Percentiles rank a stretch among this genome's conserved stretches.
Conservation (phyloP, 345 rosid species). For the Mercurialis annua region DNA sequence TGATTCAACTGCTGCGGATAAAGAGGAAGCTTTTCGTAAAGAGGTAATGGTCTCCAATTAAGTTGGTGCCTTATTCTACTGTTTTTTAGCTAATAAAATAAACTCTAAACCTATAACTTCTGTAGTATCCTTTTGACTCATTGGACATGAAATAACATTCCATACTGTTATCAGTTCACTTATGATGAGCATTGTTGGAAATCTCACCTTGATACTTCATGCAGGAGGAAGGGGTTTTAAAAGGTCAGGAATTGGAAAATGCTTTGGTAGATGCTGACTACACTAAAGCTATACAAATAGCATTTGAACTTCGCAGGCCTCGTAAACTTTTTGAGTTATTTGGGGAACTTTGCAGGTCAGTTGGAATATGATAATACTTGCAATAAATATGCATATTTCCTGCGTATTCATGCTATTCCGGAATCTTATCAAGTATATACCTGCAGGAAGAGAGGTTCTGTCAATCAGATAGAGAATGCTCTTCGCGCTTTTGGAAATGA, state of each 20-base stretch:
- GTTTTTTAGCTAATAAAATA: not conserved
- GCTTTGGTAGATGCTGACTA: slow-evolving; percentile 78
- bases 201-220: not conserved
- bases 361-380: not conserved
- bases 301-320: slow-evolving; percentile 82
- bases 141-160: not conserved
- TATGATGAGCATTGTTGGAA: not conserved
- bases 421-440: not conserved
- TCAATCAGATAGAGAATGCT: slow-evolving; percentile 53
- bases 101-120: not conserved
- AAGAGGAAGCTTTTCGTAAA: slow-evolving; percentile 82
- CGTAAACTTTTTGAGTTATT: slow-evolving; percentile 74
- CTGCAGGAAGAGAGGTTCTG: slow-evolving; percentile 58
- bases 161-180: not conserved
- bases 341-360: slow-evolving; percentile 69
- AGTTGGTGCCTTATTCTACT: not conserved
- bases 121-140: not conserved
- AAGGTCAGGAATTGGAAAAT: slow-evolving; percentile 86
- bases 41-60: slow-evolving; percentile 51
- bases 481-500: slow-evolving; percentile 62
- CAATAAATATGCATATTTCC: not conserved
- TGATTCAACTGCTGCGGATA: slow-evolving; percentile 82
- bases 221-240: slow-evolving; percentile 75
- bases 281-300: slow-evolving; percentile 71
- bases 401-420: not conserved